Base-by-base conservation (phyloP, 768 basidiomycete species). In the Mycena pura region DNA sequence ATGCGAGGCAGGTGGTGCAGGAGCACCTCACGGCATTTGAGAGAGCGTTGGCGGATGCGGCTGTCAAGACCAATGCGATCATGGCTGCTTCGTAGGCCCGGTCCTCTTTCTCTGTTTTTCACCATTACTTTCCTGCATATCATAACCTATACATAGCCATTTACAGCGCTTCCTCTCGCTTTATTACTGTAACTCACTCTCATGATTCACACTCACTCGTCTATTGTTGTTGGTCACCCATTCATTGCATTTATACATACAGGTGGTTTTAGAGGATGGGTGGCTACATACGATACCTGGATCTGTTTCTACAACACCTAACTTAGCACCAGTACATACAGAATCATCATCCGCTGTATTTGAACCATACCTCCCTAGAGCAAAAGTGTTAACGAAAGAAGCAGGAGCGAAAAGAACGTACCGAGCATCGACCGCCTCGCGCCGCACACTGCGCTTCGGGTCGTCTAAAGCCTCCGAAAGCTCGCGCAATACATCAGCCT, bases 361-460 rank as follows among this genome's bases (percentile, higher is more conserved):
- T 84, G 78, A 85, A 85, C 58, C 50, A 56, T 27, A 49, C 47
- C 31, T 62, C 60, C 34, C 57, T 59, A 17, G n/a, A 24, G n/a
- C 15, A 2, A 7, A 22, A 22, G 21, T 28, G 24, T 21, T 15
- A 22, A 24, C 21, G 13, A 9, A 65, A 34, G n/a, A 21, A 46
- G 22, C n/a, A 29, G 36, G 44, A 46, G 34, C 19, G 21, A 25
- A 31, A 39, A 49, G 48, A 24, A 69, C 74, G 59, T 58, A 80
- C 82, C 82, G 76, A 31, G 94, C 90, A 66, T 94, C 88, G 3
- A 99, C 97, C 1, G 95, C 96, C 68, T 92, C 93, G 68, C 86
- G 89, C 52, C 97, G 82, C 8, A 99, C 95, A 2, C 76, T 76
- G 59, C 91, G 80, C 71, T 89, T 91, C n/a, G 92, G 92, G 76